phyloP scores from a whole-genome alignment of 805 yeast species.

The Candida khao-thaluensis region DNA sequence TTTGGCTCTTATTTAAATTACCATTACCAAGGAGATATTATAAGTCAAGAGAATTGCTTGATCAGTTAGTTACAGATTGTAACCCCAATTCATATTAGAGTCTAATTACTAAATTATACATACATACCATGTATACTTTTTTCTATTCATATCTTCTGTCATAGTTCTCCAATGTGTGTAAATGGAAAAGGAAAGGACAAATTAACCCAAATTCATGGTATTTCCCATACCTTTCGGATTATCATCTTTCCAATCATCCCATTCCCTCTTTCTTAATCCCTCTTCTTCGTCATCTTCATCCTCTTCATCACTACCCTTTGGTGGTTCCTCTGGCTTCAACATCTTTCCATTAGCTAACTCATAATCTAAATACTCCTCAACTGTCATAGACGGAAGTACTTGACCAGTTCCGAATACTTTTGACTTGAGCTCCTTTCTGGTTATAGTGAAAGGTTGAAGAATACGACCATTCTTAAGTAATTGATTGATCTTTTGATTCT shows the following conservation, averaged over 20 bases:
- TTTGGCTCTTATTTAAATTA: no score
- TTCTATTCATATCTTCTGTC: no score
- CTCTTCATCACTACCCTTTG: conserved; percentile 33
- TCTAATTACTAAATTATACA: no score
- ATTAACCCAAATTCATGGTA: conserved; percentile 48
- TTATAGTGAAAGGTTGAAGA: conserved; percentile 78
- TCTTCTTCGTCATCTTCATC: conserved; percentile 56
- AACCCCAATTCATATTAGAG: no score
- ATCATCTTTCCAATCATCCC: conserved; percentile 93
- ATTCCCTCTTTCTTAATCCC: conserved; percentile 72
- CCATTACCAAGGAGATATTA: no score
- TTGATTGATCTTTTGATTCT: conserved; percentile 23
- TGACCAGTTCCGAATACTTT: conserved; percentile 92
- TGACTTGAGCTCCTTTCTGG: conserved; percentile 54
- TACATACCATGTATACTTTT: no score
- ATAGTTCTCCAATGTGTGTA: no score
- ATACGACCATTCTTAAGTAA: conserved; percentile 75
- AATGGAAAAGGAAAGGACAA: no score
- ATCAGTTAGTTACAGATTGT: no score
- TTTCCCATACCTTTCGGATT: conserved; percentile 90
- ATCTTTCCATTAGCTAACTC: conserved; percentile 86
- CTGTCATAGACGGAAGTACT: conserved; percentile 87
- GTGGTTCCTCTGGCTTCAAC: conserved; percentile 45
- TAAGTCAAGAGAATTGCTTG: no score
- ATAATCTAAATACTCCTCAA: conserved; percentile 85